phyloP scores from a whole-genome alignment of 495 filamentous ascomycete genomes.

The Lichenothelia convexa region DNA sequence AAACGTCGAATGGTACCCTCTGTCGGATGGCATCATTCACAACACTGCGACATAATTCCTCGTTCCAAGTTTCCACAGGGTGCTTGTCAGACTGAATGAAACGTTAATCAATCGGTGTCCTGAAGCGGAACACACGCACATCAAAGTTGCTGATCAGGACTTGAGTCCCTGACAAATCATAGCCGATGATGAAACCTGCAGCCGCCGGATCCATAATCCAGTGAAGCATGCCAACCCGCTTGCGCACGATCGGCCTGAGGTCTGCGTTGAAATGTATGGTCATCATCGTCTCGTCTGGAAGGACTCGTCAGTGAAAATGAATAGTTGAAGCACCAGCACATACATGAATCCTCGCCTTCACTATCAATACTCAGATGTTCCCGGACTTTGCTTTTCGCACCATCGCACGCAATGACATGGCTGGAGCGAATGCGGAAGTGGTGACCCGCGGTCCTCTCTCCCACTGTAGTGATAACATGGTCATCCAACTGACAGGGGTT shows the following conservation, averaged over 20 bases:
- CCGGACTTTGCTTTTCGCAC: constrained; percentile 21
- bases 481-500: constrained; percentile 6
- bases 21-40: constrained; percentile 20
- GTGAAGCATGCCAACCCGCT: constrained; percentile 26
- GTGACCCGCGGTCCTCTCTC: constrained; percentile 4
- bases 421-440: constrained; percentile 1
- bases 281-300: constrained; percentile 30
- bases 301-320: too few relatives aligned
- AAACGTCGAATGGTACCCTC: constrained; percentile 20
- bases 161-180: constrained; percentile 23
- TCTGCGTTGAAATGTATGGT: constrained; percentile 28
- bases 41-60: constrained; percentile 19
- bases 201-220: constrained; percentile 27
- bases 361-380: constrained; percentile 16
- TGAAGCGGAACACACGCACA: constrained; percentile 6
- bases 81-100: constrained; percentile 16
- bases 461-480: constrained; percentile 5
- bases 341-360: constrained; percentile 24
- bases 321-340: too few relatives aligned
- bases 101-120: too few relatives aligned
- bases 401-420: constrained; percentile 21
- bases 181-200: constrained; percentile 25
- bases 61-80: constrained; percentile 22
- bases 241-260: constrained; percentile 18
- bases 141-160: constrained; percentile 27